Evolutionary conservation across 306 rosid genomes (phyloP).

Genomic region (Trichosanthes truncata): DNA sequence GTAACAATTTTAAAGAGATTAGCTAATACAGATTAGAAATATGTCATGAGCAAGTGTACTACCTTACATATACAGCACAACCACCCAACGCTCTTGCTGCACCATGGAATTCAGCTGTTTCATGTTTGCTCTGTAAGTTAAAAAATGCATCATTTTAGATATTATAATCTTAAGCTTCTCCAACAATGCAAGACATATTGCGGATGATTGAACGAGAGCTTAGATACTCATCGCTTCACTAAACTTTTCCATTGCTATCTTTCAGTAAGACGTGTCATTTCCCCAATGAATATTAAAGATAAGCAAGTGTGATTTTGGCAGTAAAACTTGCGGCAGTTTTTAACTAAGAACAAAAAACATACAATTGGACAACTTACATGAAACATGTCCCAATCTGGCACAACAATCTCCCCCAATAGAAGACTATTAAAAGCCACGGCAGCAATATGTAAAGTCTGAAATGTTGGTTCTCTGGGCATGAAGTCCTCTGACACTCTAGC

Average conservation of each 20-base stretch:
- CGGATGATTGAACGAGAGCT: neutral
- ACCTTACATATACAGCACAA: constrained; percentile 70
- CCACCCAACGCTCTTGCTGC: constrained; percentile 84
- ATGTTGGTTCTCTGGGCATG: constrained; percentile 65
- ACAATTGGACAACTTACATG: constrained; percentile 30
- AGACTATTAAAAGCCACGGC: constrained; percentile 65
- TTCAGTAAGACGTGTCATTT: neutral
- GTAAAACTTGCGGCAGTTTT: neutral
- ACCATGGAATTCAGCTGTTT: constrained; percentile 67
- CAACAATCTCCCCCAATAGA: constrained; percentile 62
- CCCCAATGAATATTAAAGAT: neutral
- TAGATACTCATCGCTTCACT: neutral
- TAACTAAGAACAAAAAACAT: neutral
- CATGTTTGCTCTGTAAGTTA: constrained; percentile 47
- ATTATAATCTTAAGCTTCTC: neutral
- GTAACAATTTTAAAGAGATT: neutral
- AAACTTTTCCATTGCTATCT: neutral
- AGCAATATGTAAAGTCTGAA: constrained; percentile 64
- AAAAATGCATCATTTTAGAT: neutral
- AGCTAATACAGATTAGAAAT: neutral
- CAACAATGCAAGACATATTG: neutral
- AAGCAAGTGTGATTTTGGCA: neutral
- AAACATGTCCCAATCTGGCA: constrained; percentile 82
- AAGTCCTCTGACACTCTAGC: constrained; percentile 78
- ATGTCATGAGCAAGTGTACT: neutral